Base-by-base conservation (phyloP, 1,284 basidiomycete species). In the Xerocomus alliaceus region DNA sequence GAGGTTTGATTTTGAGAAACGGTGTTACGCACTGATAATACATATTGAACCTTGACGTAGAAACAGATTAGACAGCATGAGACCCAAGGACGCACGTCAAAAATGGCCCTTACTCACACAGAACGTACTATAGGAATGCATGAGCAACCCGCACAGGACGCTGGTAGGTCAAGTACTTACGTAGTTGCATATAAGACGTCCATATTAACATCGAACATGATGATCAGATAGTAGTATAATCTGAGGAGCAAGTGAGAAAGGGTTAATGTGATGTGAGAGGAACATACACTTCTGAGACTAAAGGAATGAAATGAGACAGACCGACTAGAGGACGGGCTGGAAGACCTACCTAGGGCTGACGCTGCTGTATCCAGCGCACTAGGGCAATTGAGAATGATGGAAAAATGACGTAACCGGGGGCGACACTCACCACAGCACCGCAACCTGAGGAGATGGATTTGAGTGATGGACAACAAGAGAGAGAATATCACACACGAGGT, bases 161-260 rank as follows among this genome's bases (percentile, higher is more conserved):
- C 11, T 1, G 18, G n/a, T 17, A 6, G 17, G 13, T 28, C 3
- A 13, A 22, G 31, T 12, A 58, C 76, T 67, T 63, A 81, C 80
- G 65, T 72, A n/a, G 78, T 77, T 5, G 77, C 76, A 22, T 70
- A 63, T 32, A 81, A 64, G 24, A 69, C 51, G 1, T 73, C 66
- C 50, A 80, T 68, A 18, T 71, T 65, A 28, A 67, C 68, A 51
- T 75, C 60, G 55, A 79, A 81, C 59, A 75, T 63, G 35, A 68
- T 73, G 31, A 80, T 77, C 31, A 80, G 62, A 63, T 78, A 80
- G 58, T 72, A 71, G 64, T 80, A 81, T 56, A 78, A 24, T 53
- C 76, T 75, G 22, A 45, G 28, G 35, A 34, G 12, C 22, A 44
- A 13, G 42, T 72, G 54, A 73, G 57, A 26, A 53, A 53, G 48